phyloP scores from a whole-genome alignment of 768 basidiomycete genomes.

The Hypsizygus marmoreus region DNA sequence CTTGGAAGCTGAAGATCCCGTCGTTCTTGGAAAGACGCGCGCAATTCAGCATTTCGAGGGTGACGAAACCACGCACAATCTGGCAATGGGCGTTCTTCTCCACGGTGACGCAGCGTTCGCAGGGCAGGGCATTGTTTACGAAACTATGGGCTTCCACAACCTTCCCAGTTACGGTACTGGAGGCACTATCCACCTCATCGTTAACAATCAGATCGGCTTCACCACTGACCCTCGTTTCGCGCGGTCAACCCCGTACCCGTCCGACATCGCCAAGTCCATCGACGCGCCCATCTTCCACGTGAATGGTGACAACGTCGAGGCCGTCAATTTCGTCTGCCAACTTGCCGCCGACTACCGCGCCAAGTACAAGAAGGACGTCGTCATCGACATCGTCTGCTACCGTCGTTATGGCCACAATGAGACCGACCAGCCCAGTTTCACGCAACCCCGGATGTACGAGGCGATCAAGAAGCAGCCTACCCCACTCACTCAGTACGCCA shows the following conservation, averaged over 20 bases:
- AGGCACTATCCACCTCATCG: slow-evolving; percentile 96
- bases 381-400: slow-evolving; percentile 98
- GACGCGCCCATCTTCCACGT: slow-evolving; percentile 99
- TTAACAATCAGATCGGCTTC: slow-evolving; percentile 99
- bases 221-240: slow-evolving; percentile 98
- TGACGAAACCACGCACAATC: slow-evolving; percentile 76
- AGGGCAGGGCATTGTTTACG: slow-evolving; percentile 97
- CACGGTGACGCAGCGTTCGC: slow-evolving; percentile 99
- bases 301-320: slow-evolving; percentile 97
- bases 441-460: slow-evolving; percentile 98
- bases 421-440: slow-evolving; percentile 98
- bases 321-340: slow-evolving; percentile 97
- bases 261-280: slow-evolving; percentile 97
- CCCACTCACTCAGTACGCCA: slow-evolving; percentile 87
- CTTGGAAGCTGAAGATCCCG: slow-evolving; percentile 94
- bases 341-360: slow-evolving; percentile 98
- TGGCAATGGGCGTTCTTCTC: slow-evolving; percentile 93
- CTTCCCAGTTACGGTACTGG: slow-evolving; percentile 96
- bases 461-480: slow-evolving; percentile 95
- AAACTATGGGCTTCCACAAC: slow-evolving; percentile 98
- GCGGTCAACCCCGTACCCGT: slow-evolving; percentile 96
- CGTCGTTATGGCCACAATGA: slow-evolving; percentile 99
- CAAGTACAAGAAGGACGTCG: slow-evolving; percentile 98
- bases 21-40: slow-evolving; percentile 99
- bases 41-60: slow-evolving; percentile 94